Base-by-base conservation (phyloP, 2,329 filamentous ascomycete genomes). In the Ceratocystis cubensis region DNA sequence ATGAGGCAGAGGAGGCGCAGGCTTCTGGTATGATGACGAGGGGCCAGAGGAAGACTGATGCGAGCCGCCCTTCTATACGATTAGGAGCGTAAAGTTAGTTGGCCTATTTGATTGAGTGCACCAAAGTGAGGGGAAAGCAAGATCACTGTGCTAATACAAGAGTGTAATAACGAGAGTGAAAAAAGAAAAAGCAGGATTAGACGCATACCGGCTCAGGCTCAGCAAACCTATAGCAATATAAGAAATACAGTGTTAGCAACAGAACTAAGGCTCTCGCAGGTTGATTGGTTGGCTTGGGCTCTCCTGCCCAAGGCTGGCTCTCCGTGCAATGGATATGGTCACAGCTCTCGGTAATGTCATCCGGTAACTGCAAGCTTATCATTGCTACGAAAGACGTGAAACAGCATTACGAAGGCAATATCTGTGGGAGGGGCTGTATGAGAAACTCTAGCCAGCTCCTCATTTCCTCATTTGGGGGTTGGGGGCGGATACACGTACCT, bases 141-240 rank as follows among this genome's bases (percentile, higher is more conserved):
- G 28, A n/a, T 59, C 4, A 37, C 56, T n/a, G 56, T 30, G 56
- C 37, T 59, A 30, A 10, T 59, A 59, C 33, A 5, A 13, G 20
- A n/a, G 41, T 63, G 22, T 33, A 33, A 8, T 30, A 20, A 41
- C 28, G 20, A 44, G 25, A 5, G 13, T 48, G 61, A 15, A 5
- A 67, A 33, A 57, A 62, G 30, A 33, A 45, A 45, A 28, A 53
- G 41, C 15, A 50, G 17, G 57, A 68, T 57, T 65, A 56, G 62
- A 30, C 63, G 50, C 76, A 69, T 79, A 87, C 85, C 76, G 84
- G 80, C 70, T 91, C 88, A 56, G 88, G 88, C 76, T 91, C 88
- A 69, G 87, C 88, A 74, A 91, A 88, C 72, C 85, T 88, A 72
- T 70, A 61, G 63, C 61, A 66, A 45, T 28, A 64, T 66, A 37